phyloP scores from a whole-genome alignment of 2,329 filamentous ascomycete species.

The Alternaria tenuissima region DNA sequence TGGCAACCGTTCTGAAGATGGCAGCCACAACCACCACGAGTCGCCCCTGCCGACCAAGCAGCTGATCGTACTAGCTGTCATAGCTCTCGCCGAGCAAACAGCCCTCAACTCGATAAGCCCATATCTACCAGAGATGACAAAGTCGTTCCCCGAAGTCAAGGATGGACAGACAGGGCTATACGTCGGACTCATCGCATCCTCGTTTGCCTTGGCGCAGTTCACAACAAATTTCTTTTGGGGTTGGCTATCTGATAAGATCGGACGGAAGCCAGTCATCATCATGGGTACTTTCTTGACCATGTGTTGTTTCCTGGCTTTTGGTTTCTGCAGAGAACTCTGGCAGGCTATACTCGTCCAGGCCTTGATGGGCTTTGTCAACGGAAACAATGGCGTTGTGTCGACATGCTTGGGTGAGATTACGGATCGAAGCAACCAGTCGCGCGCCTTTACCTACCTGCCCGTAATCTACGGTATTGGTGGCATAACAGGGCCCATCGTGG shows the following conservation, averaged over 20 bases:
- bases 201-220: conserved; percentile 92
- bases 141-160: conserved; percentile 81
- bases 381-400: conserved; percentile 92
- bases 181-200: conserved; percentile 87
- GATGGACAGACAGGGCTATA: conserved; percentile 79
- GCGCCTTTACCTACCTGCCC: conserved; percentile 91
- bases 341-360: conserved; percentile 87
- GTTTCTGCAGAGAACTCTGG: conserved; percentile 82
- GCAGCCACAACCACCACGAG: conserved; percentile 55
- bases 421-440: conserved; percentile 91
- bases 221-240: conserved; percentile 93
- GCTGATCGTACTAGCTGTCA: conserved; percentile 82
- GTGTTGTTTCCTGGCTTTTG: conserved; percentile 83
- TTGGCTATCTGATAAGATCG: conserved; percentile 79
- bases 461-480: conserved; percentile 95
- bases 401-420: conserved; percentile 96
- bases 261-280: conserved; percentile 82
- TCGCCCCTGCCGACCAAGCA: conserved; percentile 85
- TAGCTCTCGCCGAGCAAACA: conserved; percentile 93
- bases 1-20: conserved; percentile 45
- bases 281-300: conserved; percentile 84
- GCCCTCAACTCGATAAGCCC: conserved; percentile 96
- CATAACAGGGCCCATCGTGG: conserved; percentile 91
- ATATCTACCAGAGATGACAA: conserved; percentile 92
- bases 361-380: conserved; percentile 91